Evolutionary conservation across 2,329 filamentous ascomycete species (phyloP).

Genomic region (Pestalotiopsis sp.): DNA sequence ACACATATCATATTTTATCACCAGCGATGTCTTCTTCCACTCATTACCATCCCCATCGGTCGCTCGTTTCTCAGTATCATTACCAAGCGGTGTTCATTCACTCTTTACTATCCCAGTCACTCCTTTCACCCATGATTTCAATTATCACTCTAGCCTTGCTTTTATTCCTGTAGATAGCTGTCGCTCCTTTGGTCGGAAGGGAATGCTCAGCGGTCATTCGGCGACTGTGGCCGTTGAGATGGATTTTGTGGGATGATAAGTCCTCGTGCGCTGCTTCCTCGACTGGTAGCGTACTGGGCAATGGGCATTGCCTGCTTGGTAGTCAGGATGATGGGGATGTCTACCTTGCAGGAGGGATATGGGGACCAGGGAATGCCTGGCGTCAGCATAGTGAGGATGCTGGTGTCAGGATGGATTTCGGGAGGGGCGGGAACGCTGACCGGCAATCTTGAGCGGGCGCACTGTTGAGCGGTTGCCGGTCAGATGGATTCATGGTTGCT

Average conservation of each 20-base stretch:
- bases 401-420: background rate
- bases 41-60: too few species aligned
- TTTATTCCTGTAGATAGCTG: background rate
- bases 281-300: background rate
- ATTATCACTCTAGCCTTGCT: background rate
- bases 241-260: background rate
- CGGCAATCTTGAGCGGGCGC: background rate
- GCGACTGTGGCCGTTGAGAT: background rate
- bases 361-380: constrained; percentile 1
- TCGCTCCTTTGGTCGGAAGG: background rate
- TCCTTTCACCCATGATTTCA: background rate
- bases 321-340: background rate
- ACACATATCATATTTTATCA: too few species aligned
- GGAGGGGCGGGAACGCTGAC: background rate
- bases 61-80: background rate
- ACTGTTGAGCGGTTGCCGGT: background rate
- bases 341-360: constrained; percentile 2
- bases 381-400: background rate
- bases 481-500: constrained; percentile 1
- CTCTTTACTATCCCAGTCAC: background rate
- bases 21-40: too few species aligned
- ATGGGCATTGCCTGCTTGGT: background rate
- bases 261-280: background rate
- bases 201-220: constrained; percentile 2
- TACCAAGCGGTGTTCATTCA: background rate